Base-by-base conservation (phyloP, 2,329 filamentous ascomycete species). In the Aureobasidium sp. region DNA sequence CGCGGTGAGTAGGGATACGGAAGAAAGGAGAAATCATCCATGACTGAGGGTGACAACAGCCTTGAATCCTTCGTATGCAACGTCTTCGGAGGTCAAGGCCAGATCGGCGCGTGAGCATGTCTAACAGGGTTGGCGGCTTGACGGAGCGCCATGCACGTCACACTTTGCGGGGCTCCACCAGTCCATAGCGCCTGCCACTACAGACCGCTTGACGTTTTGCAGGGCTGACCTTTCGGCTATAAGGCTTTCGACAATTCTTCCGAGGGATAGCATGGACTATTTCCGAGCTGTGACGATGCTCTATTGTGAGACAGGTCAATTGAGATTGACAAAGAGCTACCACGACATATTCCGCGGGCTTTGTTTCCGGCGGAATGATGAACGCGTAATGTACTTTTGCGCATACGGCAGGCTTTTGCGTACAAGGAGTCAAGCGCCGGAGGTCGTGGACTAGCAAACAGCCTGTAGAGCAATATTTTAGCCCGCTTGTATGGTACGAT, bases 121-220 rank as follows among this genome's bases (percentile, higher is more conserved):
- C 43, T 15, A 27, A 48, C 55, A 39, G 32, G 43, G 43, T 39
- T 59, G 29, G 15, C 34, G 34, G 34, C 34, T 5, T 15, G 34
- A n/a, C 12, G n/a, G 17, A 5, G 43, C 55, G 55, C 55, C 55
- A 59, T 47, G 41, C 55, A 48, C 55, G 43, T 59, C 55, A 59
- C 29, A 20, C 55, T 48, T 47, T 48, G 53, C 53, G 53, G 53
- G 53, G 53, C 29, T 41, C 36, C 39, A 36, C 39, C 53, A 15
- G 52, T 32, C 37, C 32, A 32, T 2, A 34, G 43, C 37, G n/a
- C 12, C 15, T 34, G 20, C 24, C 50, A 27, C 34, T 39, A 36
- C 24, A 34, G 39, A 7, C 41, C 20, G 27, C 27, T 20, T 10
- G 2, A 24, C 15, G 5, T 34, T 2, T 43, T 3, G 34, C 12